Conservation (phyloP, 2,329 filamentous ascomycete genomes). For the Colletotrichum navitas region DNA sequence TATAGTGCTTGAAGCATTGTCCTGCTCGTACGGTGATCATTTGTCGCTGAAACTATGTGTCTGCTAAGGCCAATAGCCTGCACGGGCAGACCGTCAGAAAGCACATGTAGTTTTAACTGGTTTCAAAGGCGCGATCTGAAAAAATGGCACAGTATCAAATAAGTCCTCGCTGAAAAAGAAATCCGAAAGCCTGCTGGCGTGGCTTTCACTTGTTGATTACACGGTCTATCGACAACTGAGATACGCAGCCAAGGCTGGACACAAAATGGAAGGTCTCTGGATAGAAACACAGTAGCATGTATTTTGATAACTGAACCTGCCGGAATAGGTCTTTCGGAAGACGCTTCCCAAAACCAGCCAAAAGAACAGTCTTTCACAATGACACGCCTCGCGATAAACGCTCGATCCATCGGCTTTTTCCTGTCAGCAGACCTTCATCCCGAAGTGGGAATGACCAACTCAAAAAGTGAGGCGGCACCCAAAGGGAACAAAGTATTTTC, state of each 20-base stretch:
- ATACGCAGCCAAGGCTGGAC: background rate
- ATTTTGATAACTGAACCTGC: background rate
- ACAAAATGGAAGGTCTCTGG: background rate
- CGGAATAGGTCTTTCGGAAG: background rate
- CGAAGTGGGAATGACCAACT: background rate
- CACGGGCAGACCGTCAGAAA: background rate
- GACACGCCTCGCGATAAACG: background rate
- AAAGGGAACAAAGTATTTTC: background rate
- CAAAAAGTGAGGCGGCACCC: background rate
- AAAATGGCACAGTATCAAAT: background rate
- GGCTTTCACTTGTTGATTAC: background rate
- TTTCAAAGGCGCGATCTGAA: background rate
- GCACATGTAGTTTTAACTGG: background rate
- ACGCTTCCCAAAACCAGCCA: background rate
- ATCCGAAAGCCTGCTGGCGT: background rate
- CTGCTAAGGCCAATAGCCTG: no score
- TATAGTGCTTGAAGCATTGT: background rate
- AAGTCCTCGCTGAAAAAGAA: background rate
- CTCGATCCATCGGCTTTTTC: background rate
- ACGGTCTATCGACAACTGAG: background rate
- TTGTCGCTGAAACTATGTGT: background rate
- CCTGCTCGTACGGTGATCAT: no score
- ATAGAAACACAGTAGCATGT: background rate
- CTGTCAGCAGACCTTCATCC: background rate
- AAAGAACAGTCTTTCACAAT: background rate